Evolutionary conservation across 2,329 filamentous ascomycete species (phyloP).

Genomic region (Trichoderma sp.): DNA sequence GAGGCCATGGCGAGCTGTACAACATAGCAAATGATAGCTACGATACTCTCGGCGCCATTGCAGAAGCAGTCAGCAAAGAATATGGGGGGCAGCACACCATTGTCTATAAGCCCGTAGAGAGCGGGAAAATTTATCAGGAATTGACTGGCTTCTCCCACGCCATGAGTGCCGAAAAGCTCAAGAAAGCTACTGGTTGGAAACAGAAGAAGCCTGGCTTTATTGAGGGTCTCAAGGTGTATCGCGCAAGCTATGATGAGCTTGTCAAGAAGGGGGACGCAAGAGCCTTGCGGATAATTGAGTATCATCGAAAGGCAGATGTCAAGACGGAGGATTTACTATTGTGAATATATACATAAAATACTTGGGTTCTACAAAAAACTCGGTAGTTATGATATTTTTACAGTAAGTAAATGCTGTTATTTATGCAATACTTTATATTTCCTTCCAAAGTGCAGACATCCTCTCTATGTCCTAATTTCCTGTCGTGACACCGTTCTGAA

Average conservation of each 20-base stretch:
- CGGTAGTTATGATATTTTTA: too few relatives aligned
- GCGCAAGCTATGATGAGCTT: background rate
- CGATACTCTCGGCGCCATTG: background rate
- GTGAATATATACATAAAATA: too few relatives aligned
- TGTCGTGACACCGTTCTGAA: too few relatives aligned
- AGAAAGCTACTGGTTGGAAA: background rate
- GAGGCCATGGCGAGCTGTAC: background rate
- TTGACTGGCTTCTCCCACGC: background rate
- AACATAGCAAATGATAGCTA: background rate
- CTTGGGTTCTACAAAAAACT: too few relatives aligned
- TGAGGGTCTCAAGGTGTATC: background rate
- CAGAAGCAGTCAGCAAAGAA: background rate
- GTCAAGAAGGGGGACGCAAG: background rate
- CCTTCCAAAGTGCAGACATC: too few relatives aligned
- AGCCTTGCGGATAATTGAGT: background rate
- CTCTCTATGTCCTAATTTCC: too few relatives aligned
- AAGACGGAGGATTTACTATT: background rate
- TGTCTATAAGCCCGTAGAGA: background rate
- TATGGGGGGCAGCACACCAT: background rate
- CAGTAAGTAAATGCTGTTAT: too few relatives aligned
- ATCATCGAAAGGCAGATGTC: background rate
- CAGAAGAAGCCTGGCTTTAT: background rate
- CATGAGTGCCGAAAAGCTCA: background rate
- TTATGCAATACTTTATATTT: too few relatives aligned
- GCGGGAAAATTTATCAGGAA: background rate